Conservation (phyloP, 1,139 yeast species). For the Taphrina wiesneri region DNA sequence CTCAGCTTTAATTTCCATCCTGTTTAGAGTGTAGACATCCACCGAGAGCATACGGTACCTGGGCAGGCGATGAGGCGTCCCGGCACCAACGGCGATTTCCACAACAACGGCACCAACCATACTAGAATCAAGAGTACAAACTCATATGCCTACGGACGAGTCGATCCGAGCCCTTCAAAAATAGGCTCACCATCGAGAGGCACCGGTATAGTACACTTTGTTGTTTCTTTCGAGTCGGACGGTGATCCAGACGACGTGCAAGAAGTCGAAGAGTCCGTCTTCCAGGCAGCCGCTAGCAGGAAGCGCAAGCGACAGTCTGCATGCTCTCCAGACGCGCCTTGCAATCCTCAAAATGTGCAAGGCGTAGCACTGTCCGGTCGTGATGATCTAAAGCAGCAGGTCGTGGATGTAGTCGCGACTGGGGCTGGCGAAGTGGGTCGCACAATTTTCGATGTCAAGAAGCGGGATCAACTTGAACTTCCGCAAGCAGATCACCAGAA, state of each 20-base stretch:
- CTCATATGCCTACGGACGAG: no score
- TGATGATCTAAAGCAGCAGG: neutral
- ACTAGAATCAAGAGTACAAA: neutral
- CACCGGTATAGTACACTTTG: neutral
- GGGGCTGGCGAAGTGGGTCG: neutral
- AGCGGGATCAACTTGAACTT: neutral
- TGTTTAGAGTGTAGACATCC: no score
- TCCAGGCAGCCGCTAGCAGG: neutral
- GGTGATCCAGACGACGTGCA: neutral
- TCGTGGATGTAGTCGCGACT: neutral
- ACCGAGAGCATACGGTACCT: no score
- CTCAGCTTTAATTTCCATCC: no score
- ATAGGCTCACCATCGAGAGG: neutral
- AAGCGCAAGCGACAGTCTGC: neutral
- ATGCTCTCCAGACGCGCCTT: no score
- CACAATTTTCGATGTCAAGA: neutral
- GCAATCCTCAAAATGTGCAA: neutral
- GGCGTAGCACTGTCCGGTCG: neutral
- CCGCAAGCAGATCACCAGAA: neutral
- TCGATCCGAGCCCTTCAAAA: neutral
- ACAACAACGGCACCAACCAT: neutral
- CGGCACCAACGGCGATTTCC: neutral
- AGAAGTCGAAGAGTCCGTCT: neutral
- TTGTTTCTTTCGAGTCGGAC: neutral
- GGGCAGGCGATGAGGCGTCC: neutral